A percentile compares a stretch with the other conserved stretches of the same genome.
phyloP scores from a whole-genome alignment of 805 yeast species.

The Danielia reshetovae region DNA sequence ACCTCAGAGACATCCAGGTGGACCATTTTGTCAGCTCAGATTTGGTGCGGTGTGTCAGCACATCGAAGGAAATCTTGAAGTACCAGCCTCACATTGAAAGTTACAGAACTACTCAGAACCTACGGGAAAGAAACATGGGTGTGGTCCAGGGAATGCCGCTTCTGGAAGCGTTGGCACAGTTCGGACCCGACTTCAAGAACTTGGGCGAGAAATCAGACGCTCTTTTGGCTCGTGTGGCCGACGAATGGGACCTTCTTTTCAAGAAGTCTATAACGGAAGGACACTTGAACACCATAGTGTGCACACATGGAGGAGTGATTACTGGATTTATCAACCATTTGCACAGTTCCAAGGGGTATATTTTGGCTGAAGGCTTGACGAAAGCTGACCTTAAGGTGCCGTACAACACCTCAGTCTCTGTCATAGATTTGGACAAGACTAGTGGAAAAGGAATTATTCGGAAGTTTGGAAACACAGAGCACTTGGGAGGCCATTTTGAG shows the following conservation, averaged over 20 bases:
- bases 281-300: conserved; percentile 50
- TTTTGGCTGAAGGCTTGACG: conserved; percentile 34
- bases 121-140: conserved; percentile 80
- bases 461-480: conserved; percentile 63
- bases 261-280: conserved; percentile 30
- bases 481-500: conserved; percentile 47
- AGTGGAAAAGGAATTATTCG: conserved; percentile 43
- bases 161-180: conserved; percentile 58
- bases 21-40: conserved; percentile 53
- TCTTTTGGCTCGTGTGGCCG: conserved; percentile 46
- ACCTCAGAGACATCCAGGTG: conserved; percentile 35
- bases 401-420: conserved; percentile 70
- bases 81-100: conserved; percentile 24
- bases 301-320: conserved; percentile 83
- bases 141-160: conserved; percentile 68
- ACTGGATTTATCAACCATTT: conserved; percentile 55
- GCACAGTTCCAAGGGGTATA: conserved; percentile 34
- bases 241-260: conserved; percentile 43
- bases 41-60: conserved; percentile 56
- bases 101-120: conserved; percentile 26
- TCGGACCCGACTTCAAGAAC: conserved; percentile 54
- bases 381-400: conserved; percentile 52
- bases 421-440: conserved; percentile 51
- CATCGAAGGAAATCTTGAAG: conserved; percentile 43
- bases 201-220: conserved; percentile 57